These are phyloP conservation scores for Xylaria cubensis DNA, from an alignment of 495 filamentous ascomycete genomes.

Conservation along the genomic window DNA sequence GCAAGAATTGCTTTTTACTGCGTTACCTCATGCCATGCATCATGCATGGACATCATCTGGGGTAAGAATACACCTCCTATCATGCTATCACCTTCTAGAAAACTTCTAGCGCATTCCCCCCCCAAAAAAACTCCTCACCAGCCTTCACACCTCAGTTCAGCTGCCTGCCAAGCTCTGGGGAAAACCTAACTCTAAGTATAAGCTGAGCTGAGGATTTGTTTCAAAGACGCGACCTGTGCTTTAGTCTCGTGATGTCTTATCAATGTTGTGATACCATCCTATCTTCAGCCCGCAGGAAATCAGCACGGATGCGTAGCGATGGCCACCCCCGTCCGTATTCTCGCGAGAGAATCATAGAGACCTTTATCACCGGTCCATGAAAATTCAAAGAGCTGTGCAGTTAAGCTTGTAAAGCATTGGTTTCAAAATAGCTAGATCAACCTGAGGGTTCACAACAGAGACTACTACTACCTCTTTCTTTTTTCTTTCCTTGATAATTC, in stretches of 20 bases:
- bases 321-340: not conserved
- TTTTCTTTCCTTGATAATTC: too few relatives aligned
- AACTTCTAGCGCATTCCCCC: constrained; percentile 42
- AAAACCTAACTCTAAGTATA: not conserved
- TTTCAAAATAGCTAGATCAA: too few relatives aligned
- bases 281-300: not conserved
- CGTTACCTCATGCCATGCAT: constrained; percentile 11
- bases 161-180: not conserved
- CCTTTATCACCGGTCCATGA: not conserved
- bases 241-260: not conserved
- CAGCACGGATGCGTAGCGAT: not conserved
- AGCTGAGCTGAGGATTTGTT: constrained; percentile 1
- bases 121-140: constrained; percentile 14
- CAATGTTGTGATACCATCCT: not conserved
- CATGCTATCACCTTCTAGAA: constrained; percentile 47
- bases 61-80: not conserved
- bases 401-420: too few relatives aligned
- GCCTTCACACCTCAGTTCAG: constrained; percentile 11
- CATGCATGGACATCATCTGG: constrained; percentile 1
- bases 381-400: too few relatives aligned
- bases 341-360: not conserved
- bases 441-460: too few relatives aligned
- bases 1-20: not conserved
- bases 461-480: too few relatives aligned
- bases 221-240: not conserved